Evolutionary conservation across 495 filamentous ascomycete species (phyloP).

Genomic region (Podospora pseudocomata): DNA sequence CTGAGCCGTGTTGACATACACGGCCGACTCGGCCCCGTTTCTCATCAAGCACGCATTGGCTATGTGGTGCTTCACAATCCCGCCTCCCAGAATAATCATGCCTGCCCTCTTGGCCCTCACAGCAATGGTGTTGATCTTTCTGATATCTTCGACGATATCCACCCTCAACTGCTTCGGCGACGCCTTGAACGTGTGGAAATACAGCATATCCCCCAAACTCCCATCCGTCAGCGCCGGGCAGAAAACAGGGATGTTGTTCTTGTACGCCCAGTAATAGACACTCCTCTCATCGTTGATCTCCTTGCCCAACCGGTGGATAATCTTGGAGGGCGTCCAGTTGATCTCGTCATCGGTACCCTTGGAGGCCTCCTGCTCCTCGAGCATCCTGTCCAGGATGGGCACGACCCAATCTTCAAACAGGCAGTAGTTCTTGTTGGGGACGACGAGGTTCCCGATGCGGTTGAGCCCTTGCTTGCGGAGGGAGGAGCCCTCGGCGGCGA

Average conservation of each 20-base stretch:
- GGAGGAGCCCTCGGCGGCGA: conserved; percentile 66
- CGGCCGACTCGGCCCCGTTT: conserved; percentile 92
- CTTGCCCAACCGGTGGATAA: conserved; percentile 79
- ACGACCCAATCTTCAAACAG: conserved; percentile 96
- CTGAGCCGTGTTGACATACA: conserved; percentile 93
- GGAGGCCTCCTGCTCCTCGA: conserved; percentile 83
- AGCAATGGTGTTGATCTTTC: conserved; percentile 83
- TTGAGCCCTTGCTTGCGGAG: conserved; percentile 83
- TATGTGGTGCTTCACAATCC: conserved; percentile 94
- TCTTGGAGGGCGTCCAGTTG: conserved; percentile 84
- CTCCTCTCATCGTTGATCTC: conserved; percentile 88
- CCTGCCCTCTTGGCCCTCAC: conserved; percentile 78
- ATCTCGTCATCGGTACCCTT: conserved; percentile 64
- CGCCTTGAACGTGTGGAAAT: conserved; percentile 89
- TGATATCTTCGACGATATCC: conserved; percentile 87
- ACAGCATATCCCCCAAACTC: conserved; percentile 92
- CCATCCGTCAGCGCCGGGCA: conserved; percentile 95
- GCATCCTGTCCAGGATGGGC: conserved; percentile 85
- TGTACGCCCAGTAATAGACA: conserved; percentile 91
- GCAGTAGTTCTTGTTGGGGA: conserved; percentile 96
- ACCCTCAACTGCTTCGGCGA: conserved; percentile 73
- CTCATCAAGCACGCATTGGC: conserved; percentile 96
- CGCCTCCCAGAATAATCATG: conserved; percentile 92
- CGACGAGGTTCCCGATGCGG: conserved; percentile 92
- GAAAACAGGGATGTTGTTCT: conserved; percentile 93